phyloP scores from a whole-genome alignment of 305 asterid genomes.

The Fraxinus greggii region DNA sequence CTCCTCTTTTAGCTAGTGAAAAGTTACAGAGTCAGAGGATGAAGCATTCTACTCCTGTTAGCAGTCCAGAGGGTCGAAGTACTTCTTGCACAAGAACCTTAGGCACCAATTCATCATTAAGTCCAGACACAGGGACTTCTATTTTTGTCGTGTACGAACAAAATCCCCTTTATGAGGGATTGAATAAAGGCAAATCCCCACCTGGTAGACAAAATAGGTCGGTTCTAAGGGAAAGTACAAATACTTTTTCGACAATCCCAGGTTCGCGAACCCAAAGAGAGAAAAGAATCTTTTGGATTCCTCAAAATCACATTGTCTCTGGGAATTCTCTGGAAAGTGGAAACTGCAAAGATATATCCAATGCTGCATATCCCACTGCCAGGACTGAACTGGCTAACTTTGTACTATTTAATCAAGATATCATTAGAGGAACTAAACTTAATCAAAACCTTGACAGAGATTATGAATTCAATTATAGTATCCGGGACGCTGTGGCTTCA shows the following conservation, averaged over 20 bases:
- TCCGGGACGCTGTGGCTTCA: slow-evolving; percentile 74
- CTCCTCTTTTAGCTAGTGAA: slow-evolving; percentile 44
- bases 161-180: slow-evolving; percentile 73
- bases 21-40: slow-evolving; percentile 34
- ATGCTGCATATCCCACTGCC: slow-evolving; percentile 20
- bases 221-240: slow-evolving; percentile 36
- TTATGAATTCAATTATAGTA: slow-evolving; percentile 46
- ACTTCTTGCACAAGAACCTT: slow-evolving; percentile 55
- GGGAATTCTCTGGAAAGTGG: slow-evolving; percentile 27
- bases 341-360: slow-evolving; percentile 30
- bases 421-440: slow-evolving; percentile 15
- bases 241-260: slow-evolving; percentile 33
- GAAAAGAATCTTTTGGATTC: slow-evolving; percentile 39
- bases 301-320: slow-evolving; percentile 40
- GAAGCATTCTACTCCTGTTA: slow-evolving; percentile 63
- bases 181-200: slow-evolving; percentile 30
- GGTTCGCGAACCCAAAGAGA: slow-evolving; percentile 36
- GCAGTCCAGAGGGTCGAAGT: slow-evolving; percentile 65
- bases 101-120: slow-evolving; percentile 38
- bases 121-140: slow-evolving; percentile 48
- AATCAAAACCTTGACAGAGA: slow-evolving; percentile 28
- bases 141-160: slow-evolving; percentile 53
- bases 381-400: slow-evolving; percentile 25
- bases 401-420: slow-evolving; percentile 23
- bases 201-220: slow-evolving; percentile 25